phyloP scores from a whole-genome alignment of 768 basidiomycete genomes.

The Boletales sp. region DNA sequence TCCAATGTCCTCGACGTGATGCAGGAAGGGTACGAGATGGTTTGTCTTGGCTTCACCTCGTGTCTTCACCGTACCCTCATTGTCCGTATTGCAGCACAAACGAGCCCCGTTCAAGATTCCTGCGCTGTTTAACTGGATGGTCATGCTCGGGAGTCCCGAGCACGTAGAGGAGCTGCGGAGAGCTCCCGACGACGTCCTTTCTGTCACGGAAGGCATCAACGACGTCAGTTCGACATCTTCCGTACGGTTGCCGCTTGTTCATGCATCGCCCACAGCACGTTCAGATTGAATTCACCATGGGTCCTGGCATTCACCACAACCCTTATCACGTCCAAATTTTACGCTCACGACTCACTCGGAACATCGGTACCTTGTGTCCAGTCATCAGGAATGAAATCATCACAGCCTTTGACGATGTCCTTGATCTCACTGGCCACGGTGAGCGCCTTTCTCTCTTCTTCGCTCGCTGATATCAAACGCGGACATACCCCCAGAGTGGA shows the following conservation, averaged over 20 bases:
- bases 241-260: neutral
- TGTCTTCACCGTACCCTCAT: no score
- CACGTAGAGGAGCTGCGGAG: slow-evolving; percentile 39
- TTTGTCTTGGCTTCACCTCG: slow-evolving; percentile 10
- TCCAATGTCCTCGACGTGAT: slow-evolving; percentile 17
- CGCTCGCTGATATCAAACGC: no score
- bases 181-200: slow-evolving; percentile 38
- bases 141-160: slow-evolving; percentile 17
- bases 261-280: slow-evolving; percentile 25
- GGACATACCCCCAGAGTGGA: slow-evolving; percentile 34
- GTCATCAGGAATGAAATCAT: slow-evolving; percentile 42
- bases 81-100: slow-evolving; percentile 19
- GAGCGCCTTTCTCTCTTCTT: neutral
- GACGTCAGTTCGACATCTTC: slow-evolving; percentile 28
- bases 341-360: slow-evolving; percentile 33
- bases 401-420: slow-evolving; percentile 35
- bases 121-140: slow-evolving; percentile 2
- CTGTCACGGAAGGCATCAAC: slow-evolving; percentile 26
- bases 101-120: slow-evolving; percentile 30
- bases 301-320: slow-evolving; percentile 25
- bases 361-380: slow-evolving; percentile 35
- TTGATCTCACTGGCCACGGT: slow-evolving; percentile 22
- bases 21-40: slow-evolving; percentile 30
- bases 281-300: slow-evolving; percentile 38
- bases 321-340: slow-evolving; percentile 29